Conservation (phyloP, 2,329 filamentous ascomycete species). For the Fusarium denticulatum region DNA sequence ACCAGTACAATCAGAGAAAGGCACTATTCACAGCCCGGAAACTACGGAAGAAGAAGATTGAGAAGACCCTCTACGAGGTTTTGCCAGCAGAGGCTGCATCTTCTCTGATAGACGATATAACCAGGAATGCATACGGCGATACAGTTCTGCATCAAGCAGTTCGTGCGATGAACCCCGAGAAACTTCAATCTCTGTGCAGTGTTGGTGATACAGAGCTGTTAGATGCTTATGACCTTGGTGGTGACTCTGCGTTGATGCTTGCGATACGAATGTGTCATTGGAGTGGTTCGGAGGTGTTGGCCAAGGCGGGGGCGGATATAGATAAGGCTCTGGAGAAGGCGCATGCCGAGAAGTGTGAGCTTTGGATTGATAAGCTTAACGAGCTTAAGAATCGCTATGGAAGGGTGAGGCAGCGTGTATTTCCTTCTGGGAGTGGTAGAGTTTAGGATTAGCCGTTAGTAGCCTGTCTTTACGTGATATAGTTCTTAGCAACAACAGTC, state of each 20-base stretch:
- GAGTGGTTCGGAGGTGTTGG: not conserved
- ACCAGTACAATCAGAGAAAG: not conserved
- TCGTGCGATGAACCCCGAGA: not conserved
- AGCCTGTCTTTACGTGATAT: not conserved
- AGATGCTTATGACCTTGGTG: not conserved
- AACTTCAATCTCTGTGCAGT: not conserved
- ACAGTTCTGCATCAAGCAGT: not conserved
- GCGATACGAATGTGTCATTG: not conserved
- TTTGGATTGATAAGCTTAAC: not conserved
- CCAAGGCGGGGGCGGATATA: not conserved
- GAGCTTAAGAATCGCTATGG: rapidly evolving
- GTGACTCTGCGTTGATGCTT: not conserved
- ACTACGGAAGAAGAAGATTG: not conserved
- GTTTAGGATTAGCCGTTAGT: rapidly evolving
- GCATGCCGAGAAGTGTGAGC: rapidly evolving
- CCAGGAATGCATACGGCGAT: not conserved
- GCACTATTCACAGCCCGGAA: not conserved
- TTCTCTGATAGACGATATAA: not conserved
- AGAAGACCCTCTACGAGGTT: rapidly evolving
- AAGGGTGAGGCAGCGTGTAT: rapidly evolving
- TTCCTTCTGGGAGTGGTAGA: rapidly evolving
- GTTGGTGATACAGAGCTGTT: rapidly evolving
- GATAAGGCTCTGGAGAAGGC: rapidly evolving
- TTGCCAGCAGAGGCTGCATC: rapidly evolving
- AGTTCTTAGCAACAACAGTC: too few relatives aligned